Conservation (phyloP, 805 yeast genomes). For the Alloascoidea africana region DNA sequence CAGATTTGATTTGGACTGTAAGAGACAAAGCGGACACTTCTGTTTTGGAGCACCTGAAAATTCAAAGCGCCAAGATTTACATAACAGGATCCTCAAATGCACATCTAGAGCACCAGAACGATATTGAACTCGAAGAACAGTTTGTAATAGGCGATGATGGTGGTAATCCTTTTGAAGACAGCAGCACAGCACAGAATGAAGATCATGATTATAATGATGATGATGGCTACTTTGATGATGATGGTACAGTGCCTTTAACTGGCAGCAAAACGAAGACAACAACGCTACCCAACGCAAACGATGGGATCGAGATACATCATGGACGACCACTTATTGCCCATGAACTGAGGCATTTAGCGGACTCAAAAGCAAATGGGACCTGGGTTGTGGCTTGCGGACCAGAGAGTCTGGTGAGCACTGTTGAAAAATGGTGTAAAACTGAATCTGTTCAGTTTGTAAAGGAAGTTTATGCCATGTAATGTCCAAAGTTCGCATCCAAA, state of each 20-base stretch:
- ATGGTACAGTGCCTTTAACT: neutral
- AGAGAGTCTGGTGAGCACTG: neutral
- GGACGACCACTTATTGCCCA: neutral
- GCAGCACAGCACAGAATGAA: neutral
- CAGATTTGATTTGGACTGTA: conserved; percentile 76
- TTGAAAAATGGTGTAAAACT: neutral
- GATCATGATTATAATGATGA: neutral
- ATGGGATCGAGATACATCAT: neutral
- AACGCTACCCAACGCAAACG: no score
- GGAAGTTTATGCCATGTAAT: neutral
- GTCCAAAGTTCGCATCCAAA: no score
- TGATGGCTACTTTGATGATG: neutral
- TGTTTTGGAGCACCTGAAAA: conserved; percentile 1
- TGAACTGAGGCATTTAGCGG: neutral
- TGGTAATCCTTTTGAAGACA: neutral
- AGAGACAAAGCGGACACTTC: conserved; percentile 33
- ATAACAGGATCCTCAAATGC: neutral
- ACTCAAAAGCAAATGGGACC: neutral
- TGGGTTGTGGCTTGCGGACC: neutral
- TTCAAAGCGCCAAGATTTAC: conserved; percentile 1
- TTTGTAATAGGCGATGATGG: neutral
- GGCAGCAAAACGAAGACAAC: neutral
- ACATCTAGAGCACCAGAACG: neutral
- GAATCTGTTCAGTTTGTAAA: neutral
- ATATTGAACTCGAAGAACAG: neutral